Percentiles rank a stretch among this genome's conserved stretches.
phyloP scores from a whole-genome alignment of 2,329 filamentous ascomycete genomes.

The Albifimbria verrucaria region DNA sequence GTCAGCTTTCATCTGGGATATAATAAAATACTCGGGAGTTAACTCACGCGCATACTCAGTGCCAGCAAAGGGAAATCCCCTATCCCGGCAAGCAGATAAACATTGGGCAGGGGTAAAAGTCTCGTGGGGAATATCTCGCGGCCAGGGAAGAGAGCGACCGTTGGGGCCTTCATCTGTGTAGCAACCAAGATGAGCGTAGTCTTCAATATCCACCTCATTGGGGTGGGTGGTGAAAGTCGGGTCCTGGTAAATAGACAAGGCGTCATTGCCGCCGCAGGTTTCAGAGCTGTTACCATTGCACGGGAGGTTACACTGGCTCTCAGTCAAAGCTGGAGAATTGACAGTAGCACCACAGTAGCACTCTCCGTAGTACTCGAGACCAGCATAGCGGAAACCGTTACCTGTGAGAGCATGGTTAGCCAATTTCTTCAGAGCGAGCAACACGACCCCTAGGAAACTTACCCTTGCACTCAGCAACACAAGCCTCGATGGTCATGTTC shows the following conservation, averaged over 20 bases:
- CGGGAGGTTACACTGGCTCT: constrained; percentile 54
- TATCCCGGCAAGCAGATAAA: constrained; percentile 36
- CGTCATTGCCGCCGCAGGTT: constrained; percentile 44
- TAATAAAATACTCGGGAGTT: neutral
- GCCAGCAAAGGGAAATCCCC: constrained; percentile 47
- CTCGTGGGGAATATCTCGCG: constrained; percentile 31
- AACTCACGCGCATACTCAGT: constrained; percentile 38
- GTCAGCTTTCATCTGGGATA: neutral
- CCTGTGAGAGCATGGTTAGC: constrained; percentile 19
- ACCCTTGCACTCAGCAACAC: constrained; percentile 48
- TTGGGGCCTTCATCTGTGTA: constrained; percentile 43
- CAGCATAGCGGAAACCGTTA: constrained; percentile 48
- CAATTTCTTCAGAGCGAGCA: neutral
- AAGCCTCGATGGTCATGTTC: constrained; percentile 46
- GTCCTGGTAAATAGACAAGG: constrained; percentile 47
- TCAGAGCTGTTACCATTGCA: constrained; percentile 43
- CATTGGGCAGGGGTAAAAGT: constrained; percentile 41
- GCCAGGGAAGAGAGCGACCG: constrained; percentile 44
- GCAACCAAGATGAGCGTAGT: constrained; percentile 62
- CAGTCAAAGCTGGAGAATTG: constrained; percentile 47
- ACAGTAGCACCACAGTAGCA: constrained; percentile 53
- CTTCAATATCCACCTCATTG: constrained; percentile 42
- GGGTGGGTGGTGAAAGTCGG: constrained; percentile 38
- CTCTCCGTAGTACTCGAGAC: constrained; percentile 47
- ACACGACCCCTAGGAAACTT: constrained; percentile 7